Evolutionary conservation across 208 protist genomes (phyloP).

Genomic region (Crithidia sp.): DNA sequence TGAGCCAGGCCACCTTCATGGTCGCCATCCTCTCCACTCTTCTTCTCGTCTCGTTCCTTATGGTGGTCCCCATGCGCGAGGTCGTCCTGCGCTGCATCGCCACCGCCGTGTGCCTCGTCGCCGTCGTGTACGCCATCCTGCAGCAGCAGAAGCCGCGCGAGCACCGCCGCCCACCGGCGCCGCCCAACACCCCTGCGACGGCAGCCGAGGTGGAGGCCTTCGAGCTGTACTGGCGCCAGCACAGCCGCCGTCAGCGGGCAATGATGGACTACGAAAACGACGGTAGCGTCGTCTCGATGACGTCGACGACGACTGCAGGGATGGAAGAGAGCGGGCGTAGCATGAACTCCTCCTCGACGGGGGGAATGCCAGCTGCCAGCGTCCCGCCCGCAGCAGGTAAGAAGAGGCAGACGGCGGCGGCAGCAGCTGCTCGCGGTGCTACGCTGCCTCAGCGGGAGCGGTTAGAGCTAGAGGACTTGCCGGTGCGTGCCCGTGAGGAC

Average conservation of each 20-base stretch:
- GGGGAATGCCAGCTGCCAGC: not conserved
- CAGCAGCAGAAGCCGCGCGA: conserved; percentile 26
- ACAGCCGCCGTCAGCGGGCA: conserved; percentile 3
- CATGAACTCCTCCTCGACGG: not conserved
- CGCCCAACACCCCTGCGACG: conserved; percentile 39
- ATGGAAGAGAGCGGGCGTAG: conserved; percentile 9
- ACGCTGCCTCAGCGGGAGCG: not conserved
- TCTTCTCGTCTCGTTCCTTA: conserved; percentile 17
- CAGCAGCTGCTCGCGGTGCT: not conserved
- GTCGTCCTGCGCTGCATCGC: conserved; percentile 1
- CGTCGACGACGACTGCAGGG: not conserved
- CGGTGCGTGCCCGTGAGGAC: conserved; percentile 5
- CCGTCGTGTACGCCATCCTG: conserved; percentile 10
- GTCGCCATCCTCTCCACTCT: conserved; percentile 16
- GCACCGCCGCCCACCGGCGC: conserved; percentile 30
- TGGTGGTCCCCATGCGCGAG: conserved; percentile 16
- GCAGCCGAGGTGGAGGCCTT: conserved; percentile 27
- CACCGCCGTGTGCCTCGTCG: conserved; percentile 7
- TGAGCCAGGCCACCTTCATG: conserved; percentile 22
- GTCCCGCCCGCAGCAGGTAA: not conserved
- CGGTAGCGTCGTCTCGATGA: conserved; percentile 11
- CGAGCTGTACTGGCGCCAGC: conserved; percentile 28
- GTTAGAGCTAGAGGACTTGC: conserved; percentile 9
- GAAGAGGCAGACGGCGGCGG: not conserved
- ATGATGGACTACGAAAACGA: conserved; percentile 7